These are phyloP conservation scores for Podospora comata DNA, from an alignment of 495 filamentous ascomycete species.

Conservation along the genomic window DNA sequence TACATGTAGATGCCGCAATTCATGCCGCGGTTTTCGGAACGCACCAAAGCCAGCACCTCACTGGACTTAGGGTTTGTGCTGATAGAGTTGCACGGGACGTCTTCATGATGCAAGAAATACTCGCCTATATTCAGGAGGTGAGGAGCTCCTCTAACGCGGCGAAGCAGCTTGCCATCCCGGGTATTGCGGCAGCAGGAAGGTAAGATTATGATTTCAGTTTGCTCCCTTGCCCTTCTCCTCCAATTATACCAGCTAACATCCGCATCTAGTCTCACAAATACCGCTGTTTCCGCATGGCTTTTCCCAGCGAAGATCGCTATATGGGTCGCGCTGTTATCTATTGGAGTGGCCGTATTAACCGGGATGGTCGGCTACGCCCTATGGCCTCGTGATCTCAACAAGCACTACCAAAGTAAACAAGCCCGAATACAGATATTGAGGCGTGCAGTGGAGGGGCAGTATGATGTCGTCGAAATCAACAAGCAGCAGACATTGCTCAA, in stretches of 20 bases:
- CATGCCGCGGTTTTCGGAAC: background rate
- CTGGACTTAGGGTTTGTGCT: background rate
- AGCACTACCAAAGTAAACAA: background rate
- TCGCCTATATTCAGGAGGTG: background rate
- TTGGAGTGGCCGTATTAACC: background rate
- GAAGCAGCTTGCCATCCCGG: background rate
- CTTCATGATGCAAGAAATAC: background rate
- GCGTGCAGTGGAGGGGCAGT: background rate
- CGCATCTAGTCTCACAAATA: background rate
- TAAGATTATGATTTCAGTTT: background rate
- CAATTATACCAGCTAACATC: background rate
- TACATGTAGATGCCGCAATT: background rate
- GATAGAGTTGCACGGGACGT: background rate
- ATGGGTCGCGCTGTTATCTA: background rate
- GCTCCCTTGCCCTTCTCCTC: too few relatives aligned
- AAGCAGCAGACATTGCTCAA: background rate
- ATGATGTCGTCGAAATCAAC: background rate
- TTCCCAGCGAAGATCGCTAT: background rate
- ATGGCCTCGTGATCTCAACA: background rate
- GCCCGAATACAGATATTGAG: background rate
- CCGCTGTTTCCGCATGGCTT: background rate
- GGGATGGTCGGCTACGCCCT: background rate
- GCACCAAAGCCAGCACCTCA: background rate
- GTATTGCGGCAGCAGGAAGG: background rate
- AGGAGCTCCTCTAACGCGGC: background rate